A percentile compares a stretch with the other conserved stretches of the same genome.
Evolutionary conservation across 441 rosid genomes (phyloP).

Genomic region (Populus hybrid): DNA sequence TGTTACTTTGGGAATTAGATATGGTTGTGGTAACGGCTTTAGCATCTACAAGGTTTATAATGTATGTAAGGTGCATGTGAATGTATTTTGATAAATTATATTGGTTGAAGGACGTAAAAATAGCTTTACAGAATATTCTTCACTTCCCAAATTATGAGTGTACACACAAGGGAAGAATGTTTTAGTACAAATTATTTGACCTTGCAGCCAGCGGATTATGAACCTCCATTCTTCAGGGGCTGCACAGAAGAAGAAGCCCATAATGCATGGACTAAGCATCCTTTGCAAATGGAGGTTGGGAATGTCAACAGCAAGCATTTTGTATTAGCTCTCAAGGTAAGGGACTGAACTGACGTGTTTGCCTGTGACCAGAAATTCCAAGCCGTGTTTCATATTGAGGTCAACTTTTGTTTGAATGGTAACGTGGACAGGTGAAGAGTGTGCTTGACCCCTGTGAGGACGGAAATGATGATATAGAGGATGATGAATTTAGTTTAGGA

Average conservation of each 20-base stretch:
- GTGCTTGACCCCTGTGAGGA: conserved; percentile 98
- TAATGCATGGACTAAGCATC: conserved; percentile 80
- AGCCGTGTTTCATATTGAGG: neutral
- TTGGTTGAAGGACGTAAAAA: neutral
- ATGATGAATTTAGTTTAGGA: conserved; percentile 62
- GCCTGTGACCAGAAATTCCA: neutral
- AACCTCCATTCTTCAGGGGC: conserved; percentile 93
- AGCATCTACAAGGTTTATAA: neutral
- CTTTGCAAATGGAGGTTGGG: conserved; percentile 94
- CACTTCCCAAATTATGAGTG: neutral
- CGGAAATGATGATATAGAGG: conserved; percentile 71
- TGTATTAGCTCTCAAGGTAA: conserved; percentile 4
- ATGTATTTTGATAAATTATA: neutral
- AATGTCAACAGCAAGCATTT: conserved; percentile 94
- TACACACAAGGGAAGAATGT: neutral
- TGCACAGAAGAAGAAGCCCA: conserved; percentile 83
- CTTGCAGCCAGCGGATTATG: conserved; percentile 56
- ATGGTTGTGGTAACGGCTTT: neutral
- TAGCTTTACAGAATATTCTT: neutral
- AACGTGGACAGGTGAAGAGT: conserved; percentile 60
- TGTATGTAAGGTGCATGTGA: neutral
- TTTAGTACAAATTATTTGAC: neutral
- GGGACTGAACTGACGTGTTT: neutral
- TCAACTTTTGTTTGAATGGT: neutral
- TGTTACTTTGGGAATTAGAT: neutral